phyloP scores from a whole-genome alignment of 768 basidiomycete species.

The Rhizopogon roseolus region DNA sequence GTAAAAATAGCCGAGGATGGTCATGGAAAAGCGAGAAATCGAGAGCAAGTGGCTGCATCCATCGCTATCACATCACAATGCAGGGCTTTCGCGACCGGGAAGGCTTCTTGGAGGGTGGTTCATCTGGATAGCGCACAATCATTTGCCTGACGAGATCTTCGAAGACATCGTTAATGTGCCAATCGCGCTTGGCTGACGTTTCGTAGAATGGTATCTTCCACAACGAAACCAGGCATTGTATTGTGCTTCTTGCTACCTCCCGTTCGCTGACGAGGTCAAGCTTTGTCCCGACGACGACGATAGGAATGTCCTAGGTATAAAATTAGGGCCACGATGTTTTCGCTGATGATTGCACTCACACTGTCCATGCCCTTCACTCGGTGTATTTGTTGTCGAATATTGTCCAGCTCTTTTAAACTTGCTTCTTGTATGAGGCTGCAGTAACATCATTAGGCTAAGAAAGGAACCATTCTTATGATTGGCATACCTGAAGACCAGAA shows the following conservation, averaged over 20 bases:
- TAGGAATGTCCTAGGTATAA: slow-evolving; percentile 53
- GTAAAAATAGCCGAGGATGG: neutral
- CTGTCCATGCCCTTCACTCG: slow-evolving; percentile 70
- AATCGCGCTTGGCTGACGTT: slow-evolving; percentile 83
- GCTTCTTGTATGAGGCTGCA: slow-evolving; percentile 75
- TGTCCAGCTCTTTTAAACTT: slow-evolving; percentile 75
- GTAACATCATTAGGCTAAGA: neutral
- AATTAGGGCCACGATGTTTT: neutral
- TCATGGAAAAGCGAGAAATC: neutral
- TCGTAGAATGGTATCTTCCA: slow-evolving; percentile 82
- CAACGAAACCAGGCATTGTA: slow-evolving; percentile 55
- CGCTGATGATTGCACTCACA: slow-evolving; percentile 30
- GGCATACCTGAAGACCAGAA: slow-evolving; percentile 79
- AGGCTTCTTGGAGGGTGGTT: slow-evolving; percentile 29
- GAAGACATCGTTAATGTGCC: slow-evolving; percentile 77
- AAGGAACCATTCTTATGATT: neutral
- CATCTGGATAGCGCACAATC: slow-evolving; percentile 58
- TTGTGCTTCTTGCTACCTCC: slow-evolving; percentile 62
- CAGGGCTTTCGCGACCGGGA: slow-evolving; percentile 23
- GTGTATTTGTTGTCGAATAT: slow-evolving; percentile 75
- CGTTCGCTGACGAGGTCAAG: slow-evolving; percentile 77
- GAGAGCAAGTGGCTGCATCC: neutral
- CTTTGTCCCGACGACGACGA: slow-evolving; percentile 85
- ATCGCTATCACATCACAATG: slow-evolving; percentile 31
- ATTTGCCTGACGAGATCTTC: slow-evolving; percentile 73